A percentile compares a stretch with the other conserved stretches of the same genome.
Conservation (phyloP, 75 land plant species). For the Pinus taeda region DNA sequence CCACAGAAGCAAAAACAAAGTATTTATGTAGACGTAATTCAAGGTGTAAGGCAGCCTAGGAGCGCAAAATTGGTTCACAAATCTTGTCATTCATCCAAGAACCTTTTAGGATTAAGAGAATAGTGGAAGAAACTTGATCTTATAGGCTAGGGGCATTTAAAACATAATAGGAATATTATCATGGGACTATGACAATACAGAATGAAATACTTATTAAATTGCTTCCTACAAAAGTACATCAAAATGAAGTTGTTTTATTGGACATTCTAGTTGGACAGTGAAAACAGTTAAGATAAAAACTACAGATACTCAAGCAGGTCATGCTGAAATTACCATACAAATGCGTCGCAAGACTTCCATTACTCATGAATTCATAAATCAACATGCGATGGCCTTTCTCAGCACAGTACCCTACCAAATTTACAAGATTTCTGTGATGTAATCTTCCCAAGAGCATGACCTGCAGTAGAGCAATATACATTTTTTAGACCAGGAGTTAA, state of each 20-base stretch:
- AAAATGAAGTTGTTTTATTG: not conserved
- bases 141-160: not conserved
- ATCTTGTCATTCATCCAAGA: not conserved
- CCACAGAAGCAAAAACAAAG: too few relatives aligned
- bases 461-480: slow-evolving; percentile 18
- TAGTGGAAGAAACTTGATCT: not conserved
- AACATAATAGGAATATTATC: not conserved
- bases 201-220: not conserved
- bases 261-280: not conserved
- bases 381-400: slow-evolving; percentile 86
- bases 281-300: not conserved
- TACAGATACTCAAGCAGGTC: not conserved
- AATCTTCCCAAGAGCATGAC: slow-evolving; percentile 74
- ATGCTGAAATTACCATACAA: slow-evolving; percentile 51
- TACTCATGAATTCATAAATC: slow-evolving; percentile 86
- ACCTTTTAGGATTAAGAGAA: not conserved
- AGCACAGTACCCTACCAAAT: slow-evolving; percentile 95
- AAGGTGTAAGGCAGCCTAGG: too few relatives aligned
- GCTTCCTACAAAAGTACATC: not conserved
- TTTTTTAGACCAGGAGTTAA: not conserved
- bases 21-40: too few relatives aligned
- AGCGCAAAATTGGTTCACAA: not conserved
- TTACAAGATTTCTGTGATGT: slow-evolving; percentile 94
- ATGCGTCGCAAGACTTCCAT: slow-evolving; percentile 79
- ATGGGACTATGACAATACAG: not conserved